Conservation (phyloP, 2,329 filamentous ascomycete species). For the Macrophomina pseudophaseolina region DNA sequence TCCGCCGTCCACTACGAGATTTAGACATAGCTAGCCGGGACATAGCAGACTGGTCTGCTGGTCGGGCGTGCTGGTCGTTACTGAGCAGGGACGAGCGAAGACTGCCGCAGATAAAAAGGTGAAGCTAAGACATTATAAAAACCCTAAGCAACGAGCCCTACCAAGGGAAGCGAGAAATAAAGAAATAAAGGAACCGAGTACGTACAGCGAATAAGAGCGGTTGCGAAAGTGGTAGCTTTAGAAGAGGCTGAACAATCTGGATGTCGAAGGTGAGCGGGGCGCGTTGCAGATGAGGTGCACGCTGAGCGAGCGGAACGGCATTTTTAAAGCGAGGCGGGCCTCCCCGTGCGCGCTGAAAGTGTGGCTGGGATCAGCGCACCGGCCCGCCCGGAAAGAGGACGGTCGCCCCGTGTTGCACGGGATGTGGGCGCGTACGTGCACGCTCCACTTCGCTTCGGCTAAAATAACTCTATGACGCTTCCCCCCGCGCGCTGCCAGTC, state of each 20-base stretch:
- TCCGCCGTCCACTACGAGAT: background rate
- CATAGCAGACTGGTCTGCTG: background rate
- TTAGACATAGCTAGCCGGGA: background rate
- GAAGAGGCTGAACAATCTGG: background rate
- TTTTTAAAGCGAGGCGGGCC: background rate
- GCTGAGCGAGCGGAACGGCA: background rate
- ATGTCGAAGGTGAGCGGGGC: background rate
- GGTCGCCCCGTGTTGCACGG: too few species aligned
- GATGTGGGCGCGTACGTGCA: too few species aligned
- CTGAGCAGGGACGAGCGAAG: background rate
- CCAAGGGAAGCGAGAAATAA: background rate
- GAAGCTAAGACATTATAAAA: background rate
- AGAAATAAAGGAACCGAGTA: background rate
- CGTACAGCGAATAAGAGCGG: background rate
- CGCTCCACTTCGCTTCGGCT: too few species aligned
- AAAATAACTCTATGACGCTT: too few species aligned
- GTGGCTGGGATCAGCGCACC: background rate
- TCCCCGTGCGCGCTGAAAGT: background rate
- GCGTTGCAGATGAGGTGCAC: background rate
- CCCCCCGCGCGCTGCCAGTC: background rate
- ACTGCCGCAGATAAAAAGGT: constrained; percentile 2
- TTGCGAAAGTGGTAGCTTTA: background rate
- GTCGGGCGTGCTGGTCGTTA: background rate
- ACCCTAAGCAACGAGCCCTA: background rate
- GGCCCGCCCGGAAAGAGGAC: too few species aligned